These are phyloP conservation scores for Citeromyces nyonsensis DNA, from an alignment of 805 yeast genomes.

Conservation along the genomic window DNA sequence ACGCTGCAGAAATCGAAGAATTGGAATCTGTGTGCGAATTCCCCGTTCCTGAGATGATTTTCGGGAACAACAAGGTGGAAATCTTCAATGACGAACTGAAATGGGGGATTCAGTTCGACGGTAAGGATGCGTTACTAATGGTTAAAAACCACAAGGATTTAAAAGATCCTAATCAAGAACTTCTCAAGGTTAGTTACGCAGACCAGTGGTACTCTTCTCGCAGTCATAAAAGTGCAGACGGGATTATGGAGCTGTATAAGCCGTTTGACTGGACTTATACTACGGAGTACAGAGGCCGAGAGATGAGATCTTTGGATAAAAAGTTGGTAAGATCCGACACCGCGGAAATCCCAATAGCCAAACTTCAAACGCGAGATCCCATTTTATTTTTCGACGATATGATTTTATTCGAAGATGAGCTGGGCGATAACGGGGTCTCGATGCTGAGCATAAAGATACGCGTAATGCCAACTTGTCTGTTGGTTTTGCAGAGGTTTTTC, in stretches of 20 bases:
- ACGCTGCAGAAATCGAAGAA: conserved; percentile 55
- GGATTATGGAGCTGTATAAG: conserved; percentile 44
- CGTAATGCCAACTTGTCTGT: conserved; percentile 73
- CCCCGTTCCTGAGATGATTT: conserved; percentile 95
- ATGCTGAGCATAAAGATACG: conserved; percentile 65
- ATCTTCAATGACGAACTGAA: conserved; percentile 25
- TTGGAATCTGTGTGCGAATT: conserved; percentile 49
- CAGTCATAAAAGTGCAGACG: conserved; percentile 15
- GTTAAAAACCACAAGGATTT: conserved; percentile 33
- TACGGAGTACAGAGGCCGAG: conserved; percentile 57
- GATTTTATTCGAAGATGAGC: conserved; percentile 82
- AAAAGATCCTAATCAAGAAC: conserved; percentile 22
- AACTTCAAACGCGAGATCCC: conserved; percentile 63
- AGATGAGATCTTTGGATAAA: conserved; percentile 3
- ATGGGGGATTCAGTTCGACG: conserved; percentile 41
- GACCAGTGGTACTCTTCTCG: conserved; percentile 55
- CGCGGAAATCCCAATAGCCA: conserved; percentile 46
- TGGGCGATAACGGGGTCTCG: conserved; percentile 91
- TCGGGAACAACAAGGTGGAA: conserved; percentile 64
- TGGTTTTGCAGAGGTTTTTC: conserved; percentile 65
- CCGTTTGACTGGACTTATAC: conserved; percentile 97
- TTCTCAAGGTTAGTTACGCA: conserved; percentile 71
- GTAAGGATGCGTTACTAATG: conserved; percentile 55
- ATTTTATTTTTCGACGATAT: conserved; percentile 83
- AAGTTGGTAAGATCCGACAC: conserved; percentile 14